Conservation (phyloP, 192 early-diverging fungal genomes). For the Backusella morwellensis region DNA sequence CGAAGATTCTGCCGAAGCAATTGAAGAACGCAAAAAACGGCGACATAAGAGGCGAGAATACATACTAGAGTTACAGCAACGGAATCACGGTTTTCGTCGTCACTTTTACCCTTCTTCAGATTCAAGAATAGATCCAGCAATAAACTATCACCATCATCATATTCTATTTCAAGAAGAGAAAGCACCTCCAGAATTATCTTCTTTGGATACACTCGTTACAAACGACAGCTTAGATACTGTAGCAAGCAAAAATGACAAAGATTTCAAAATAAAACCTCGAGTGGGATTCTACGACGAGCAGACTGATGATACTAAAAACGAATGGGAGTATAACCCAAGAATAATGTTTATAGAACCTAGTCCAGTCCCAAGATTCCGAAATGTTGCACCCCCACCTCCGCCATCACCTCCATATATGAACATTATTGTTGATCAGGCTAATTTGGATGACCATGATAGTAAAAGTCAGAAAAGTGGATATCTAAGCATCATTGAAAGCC, state of each 20-base stretch:
- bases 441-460: neutral
- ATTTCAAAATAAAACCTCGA: neutral
- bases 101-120: neutral
- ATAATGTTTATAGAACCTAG: slow-evolving; percentile 34
- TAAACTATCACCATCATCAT: slow-evolving; percentile 10
- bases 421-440: neutral
- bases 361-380: slow-evolving; percentile 32
- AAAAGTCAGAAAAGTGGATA: neutral
- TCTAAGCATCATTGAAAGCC: neutral
- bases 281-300: neutral
- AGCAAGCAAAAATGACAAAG: neutral
- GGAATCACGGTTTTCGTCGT: neutral
- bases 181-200: neutral
- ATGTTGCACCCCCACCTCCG: slow-evolving; percentile 23
- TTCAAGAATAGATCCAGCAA: neutral
- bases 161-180: neutral
- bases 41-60: slow-evolving; percentile 9
- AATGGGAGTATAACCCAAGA: slow-evolving; percentile 13
- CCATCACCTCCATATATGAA: slow-evolving; percentile 24
- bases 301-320: slow-evolving; percentile 1
- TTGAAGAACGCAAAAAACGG: slow-evolving; percentile 10
- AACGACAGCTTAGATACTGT: neutral
- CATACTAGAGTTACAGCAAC: slow-evolving; percentile 15
- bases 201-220: slow-evolving; percentile 1
- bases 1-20: slow-evolving; percentile 17